These are phyloP conservation scores for Tribonema minus DNA, from an alignment of 108 stramenopile genomes.

Conservation along the genomic window DNA sequence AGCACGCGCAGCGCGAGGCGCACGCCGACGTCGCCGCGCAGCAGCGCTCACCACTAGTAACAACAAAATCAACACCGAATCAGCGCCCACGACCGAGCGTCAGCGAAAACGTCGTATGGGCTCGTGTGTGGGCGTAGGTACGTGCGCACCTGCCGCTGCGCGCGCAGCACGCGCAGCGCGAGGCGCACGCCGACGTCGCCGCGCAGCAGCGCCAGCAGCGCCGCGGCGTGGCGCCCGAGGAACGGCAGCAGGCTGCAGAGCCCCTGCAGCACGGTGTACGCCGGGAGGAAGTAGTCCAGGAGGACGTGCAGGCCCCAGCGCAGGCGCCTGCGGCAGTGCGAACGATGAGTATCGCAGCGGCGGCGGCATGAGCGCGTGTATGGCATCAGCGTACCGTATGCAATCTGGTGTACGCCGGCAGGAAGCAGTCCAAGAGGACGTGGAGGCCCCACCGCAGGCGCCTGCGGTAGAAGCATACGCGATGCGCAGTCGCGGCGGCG, in stretches of 20 bases:
- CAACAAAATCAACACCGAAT: no score
- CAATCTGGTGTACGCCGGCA: neutral
- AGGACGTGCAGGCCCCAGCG: neutral
- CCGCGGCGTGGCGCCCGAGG: neutral
- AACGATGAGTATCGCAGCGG: no score
- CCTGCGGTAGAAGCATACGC: no score
- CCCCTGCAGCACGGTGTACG: neutral
- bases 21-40: neutral
- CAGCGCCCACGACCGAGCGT: no score
- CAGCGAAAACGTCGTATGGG: no score
- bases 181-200: neutral
- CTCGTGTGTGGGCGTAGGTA: no score
- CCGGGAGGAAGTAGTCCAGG: neutral
- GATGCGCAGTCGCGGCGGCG: no score
- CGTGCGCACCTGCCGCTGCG: neutral
- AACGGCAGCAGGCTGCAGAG: neutral
- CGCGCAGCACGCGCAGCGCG: neutral
- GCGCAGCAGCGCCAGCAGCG: neutral
- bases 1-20: neutral
- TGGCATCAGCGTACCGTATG: no score
- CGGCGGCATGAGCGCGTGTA: no score
- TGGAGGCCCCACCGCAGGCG: neutral
- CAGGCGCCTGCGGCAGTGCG: no score
- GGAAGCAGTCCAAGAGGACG: neutral
- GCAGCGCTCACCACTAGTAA: no score